phyloP scores from a whole-genome alignment of 441 rosid genomes.

The Melastoma candidum region DNA sequence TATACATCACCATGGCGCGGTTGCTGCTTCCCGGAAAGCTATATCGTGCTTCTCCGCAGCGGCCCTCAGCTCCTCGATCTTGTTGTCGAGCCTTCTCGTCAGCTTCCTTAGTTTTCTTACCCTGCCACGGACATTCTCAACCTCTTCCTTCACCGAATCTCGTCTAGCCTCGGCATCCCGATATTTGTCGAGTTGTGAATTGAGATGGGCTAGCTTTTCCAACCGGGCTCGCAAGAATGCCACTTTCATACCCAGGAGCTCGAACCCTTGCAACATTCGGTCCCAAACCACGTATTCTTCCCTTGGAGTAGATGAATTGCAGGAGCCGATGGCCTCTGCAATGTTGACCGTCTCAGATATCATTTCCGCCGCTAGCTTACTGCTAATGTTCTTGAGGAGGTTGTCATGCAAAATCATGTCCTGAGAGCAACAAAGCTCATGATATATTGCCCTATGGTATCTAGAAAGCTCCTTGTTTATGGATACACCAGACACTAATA shows the following conservation, averaged over 20 bases:
- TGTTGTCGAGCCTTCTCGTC: constrained; percentile 25
- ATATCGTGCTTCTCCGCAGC: constrained; percentile 28
- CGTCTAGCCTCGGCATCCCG: constrained; percentile 24
- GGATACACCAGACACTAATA: constrained; percentile 22
- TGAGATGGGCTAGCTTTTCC: constrained; percentile 24
- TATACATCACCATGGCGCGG: constrained; percentile 29
- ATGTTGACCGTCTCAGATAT: constrained; percentile 37
- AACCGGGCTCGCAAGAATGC: constrained; percentile 35
- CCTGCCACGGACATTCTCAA: constrained; percentile 24
- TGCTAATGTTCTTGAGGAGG: constrained; percentile 37
- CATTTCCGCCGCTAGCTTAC: constrained; percentile 43
- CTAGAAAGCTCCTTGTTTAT: constrained; percentile 34
- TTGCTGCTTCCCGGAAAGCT: constrained; percentile 25
- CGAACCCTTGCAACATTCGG: constrained; percentile 46
- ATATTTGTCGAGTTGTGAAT: constrained; percentile 24
- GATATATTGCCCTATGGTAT: constrained; percentile 28
- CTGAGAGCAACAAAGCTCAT: constrained; percentile 38
- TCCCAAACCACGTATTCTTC: constrained; percentile 38
- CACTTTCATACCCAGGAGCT: constrained; percentile 45
- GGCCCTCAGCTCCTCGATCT: constrained; percentile 26
- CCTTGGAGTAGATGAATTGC: constrained; percentile 26
- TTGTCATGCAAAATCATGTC: constrained; percentile 29
- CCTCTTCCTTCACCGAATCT: constrained; percentile 29
- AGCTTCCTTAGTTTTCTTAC: constrained; percentile 21
- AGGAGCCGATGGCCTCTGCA: constrained; percentile 34